Evolutionary conservation across 495 filamentous ascomycete genomes (phyloP), one percentile per base, ranked within the genome.

Genomic region (Filosporella fistucella): DNA sequence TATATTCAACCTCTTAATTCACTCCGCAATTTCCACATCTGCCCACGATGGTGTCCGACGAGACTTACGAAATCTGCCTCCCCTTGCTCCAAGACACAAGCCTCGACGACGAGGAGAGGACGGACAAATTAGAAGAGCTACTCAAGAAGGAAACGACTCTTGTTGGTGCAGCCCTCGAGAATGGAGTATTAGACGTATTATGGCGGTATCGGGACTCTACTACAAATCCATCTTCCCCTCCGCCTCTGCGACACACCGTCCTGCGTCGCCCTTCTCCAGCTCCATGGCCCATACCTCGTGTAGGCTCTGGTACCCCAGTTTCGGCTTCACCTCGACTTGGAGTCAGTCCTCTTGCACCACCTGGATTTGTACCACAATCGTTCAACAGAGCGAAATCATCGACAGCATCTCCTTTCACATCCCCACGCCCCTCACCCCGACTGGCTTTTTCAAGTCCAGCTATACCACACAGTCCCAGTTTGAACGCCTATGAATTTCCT

Each of bases 41-140:
- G 18, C 17, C 35, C 39, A 70, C 57, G 57, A 97, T 97, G 94
- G 82, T 95, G 24, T 84, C 90, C 45, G 93, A 99, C 67, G 84
- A 88, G 49, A 78, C 91, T 14, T 91, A 93, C 69, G 93, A 95
- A 61, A 75, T 88, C 51, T 96, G 89, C 62, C 81, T 95, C 51
- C 86, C 88, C 24, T 74, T 96, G 61, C 82, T 99, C 36, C 82
- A 91, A 67, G 87, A 96, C 64, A 67, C 79, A 49, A 72, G 66
- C 43, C 68, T 96, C 20, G 88, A 95, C 53, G 94, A 97, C 57
- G 94, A 99, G 62, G 94, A 97, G 51, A 94, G 90, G 71, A 87
- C 85, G 2, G 94, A 99, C 64, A 90, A 84, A 67, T 72, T 96
- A 41, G 89, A 95, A 63, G 88, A 91, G 53, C 72, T 95, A 17